Evolutionary conservation across 768 basidiomycete species (phyloP), one percentile per base, ranked within the genome.

Genomic region (Podaxis mareebaensis): DNA sequence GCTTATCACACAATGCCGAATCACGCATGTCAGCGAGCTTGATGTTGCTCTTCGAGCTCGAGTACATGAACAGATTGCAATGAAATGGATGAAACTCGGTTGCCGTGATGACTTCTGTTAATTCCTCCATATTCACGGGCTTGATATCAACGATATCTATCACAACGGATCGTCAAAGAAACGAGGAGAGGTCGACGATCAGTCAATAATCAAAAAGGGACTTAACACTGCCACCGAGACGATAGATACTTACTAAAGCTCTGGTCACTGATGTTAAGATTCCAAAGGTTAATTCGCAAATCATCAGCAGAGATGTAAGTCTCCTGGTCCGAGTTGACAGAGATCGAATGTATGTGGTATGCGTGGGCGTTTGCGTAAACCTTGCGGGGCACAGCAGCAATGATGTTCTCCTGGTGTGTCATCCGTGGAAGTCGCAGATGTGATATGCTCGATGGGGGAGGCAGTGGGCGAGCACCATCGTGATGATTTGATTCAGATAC

Each of bases 291-390:
- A 78, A 99, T 85, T 67, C 97, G 83, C 53, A 99, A 83, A 80
- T 99, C 97, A 73, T 99, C 97, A n/a, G 97, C 96, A 51, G 94
- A 96, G 66, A 99, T 96, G 78, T 96, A 99, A 1, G 97, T 99
- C 81, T 99, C 97, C 71, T 97, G 95, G 77, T 99, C 97, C 61
- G 95, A 98, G 77, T 99, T 99, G 74, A 99, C 94, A 58, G 94
- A 95, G 75, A 99, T 98, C 67, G 96, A 98, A 77, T 99, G 98
- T 84, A 99, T 98, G 78, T 99, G 97, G 80, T 99, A 99, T 48
- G 96, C 96, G 72, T 99, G 97, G 1, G 97, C 97, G 75, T 99
- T 99, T 65, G 96, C 92, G 78, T 98, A 99, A 51, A 99, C 96
- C 78, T 99, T 99, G 64, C 96, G 88, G 20, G 97, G 97, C 26